Percentiles rank a stretch among this genome's conserved stretches.
phyloP scores from a whole-genome alignment of 2,329 filamentous ascomycete species.

The Cladosporium sp. region DNA sequence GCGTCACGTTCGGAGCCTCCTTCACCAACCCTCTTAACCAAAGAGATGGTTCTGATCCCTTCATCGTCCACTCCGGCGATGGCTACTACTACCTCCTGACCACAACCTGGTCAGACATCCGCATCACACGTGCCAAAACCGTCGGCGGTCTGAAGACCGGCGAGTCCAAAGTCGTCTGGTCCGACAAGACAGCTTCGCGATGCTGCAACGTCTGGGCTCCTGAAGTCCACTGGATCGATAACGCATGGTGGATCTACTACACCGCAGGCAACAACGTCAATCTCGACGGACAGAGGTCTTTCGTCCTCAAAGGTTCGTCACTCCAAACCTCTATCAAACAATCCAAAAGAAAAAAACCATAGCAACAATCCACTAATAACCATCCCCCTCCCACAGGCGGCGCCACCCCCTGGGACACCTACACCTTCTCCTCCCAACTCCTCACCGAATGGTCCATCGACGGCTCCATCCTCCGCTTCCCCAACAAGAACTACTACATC shows the following conservation, averaged over 20 bases:
- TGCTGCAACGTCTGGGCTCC: slow-evolving; percentile 63
- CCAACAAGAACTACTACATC: slow-evolving; percentile 54
- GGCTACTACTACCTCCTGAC: slow-evolving; percentile 62
- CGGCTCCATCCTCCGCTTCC: slow-evolving; percentile 54
- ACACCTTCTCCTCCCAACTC: slow-evolving; percentile 53
- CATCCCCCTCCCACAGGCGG: slow-evolving; percentile 45
- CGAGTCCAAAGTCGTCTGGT: slow-evolving; percentile 55
- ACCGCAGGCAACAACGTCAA: slow-evolving; percentile 49
- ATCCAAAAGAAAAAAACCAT: too few relatives aligned
- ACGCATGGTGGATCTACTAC: slow-evolving; percentile 60
- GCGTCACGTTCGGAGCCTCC: slow-evolving; percentile 23
- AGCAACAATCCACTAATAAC: not conserved
- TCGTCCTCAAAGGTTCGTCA: slow-evolving; percentile 48
- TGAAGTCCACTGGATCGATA: slow-evolving; percentile 55
- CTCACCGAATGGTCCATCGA: slow-evolving; percentile 57
- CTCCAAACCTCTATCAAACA: not conserved
- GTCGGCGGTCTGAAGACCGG: slow-evolving; percentile 59
- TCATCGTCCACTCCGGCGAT: slow-evolving; percentile 51
- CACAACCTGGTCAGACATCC: slow-evolving; percentile 57
- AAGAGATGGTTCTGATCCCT: slow-evolving; percentile 56
- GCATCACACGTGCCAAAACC: slow-evolving; percentile 57
- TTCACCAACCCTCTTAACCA: slow-evolving; percentile 58
- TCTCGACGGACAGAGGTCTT: slow-evolving; percentile 53
- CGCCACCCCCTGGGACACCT: slow-evolving; percentile 54
- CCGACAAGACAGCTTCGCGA: slow-evolving; percentile 48